Percentiles rank a stretch among this genome's conserved stretches.
Evolutionary conservation across 768 basidiomycete genomes (phyloP).

Genomic region (Suillus brevipes): DNA sequence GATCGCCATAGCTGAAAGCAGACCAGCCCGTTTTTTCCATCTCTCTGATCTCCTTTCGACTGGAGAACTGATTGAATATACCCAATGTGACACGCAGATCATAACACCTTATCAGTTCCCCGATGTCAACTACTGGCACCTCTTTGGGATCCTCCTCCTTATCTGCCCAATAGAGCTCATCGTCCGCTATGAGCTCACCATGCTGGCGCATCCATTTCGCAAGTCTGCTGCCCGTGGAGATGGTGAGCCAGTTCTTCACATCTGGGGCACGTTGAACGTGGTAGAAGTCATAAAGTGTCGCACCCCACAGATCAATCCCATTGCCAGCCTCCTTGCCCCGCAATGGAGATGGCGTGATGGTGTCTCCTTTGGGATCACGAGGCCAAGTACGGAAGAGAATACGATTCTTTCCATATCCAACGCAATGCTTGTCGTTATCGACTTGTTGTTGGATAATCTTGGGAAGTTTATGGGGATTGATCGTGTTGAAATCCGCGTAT

Average conservation of each 20-base stretch:
- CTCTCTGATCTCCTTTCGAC: constrained; percentile 2
- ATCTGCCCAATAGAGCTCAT: constrained; percentile 23
- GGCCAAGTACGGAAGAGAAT: constrained; percentile 26
- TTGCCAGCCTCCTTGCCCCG: constrained; percentile 22
- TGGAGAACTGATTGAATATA: not conserved
- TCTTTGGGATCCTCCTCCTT: constrained; percentile 23
- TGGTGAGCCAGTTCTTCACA: constrained; percentile 1
- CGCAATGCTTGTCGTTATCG: not conserved
- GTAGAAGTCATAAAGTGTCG: constrained; percentile 29
- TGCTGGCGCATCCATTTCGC: constrained; percentile 11
- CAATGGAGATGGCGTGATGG: not conserved
- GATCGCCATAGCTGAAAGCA: not conserved
- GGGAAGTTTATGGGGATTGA: constrained; percentile 2
- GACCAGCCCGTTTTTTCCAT: not conserved
- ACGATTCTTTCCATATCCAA: constrained; percentile 15
- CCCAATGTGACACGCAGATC: constrained; percentile 12
- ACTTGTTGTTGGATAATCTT: not conserved
- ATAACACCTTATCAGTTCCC: constrained; percentile 11
- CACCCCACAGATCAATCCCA: constrained; percentile 26
- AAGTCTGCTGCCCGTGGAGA: constrained; percentile 22
- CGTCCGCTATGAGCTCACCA: constrained; percentile 16
- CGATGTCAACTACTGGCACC: constrained; percentile 17
- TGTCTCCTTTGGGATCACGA: constrained; percentile 20
- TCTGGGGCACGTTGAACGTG: constrained; percentile 9
- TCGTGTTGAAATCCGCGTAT: not conserved